phyloP scores from a whole-genome alignment of 768 basidiomycete genomes.

The Macrolepiota dolichaula region DNA sequence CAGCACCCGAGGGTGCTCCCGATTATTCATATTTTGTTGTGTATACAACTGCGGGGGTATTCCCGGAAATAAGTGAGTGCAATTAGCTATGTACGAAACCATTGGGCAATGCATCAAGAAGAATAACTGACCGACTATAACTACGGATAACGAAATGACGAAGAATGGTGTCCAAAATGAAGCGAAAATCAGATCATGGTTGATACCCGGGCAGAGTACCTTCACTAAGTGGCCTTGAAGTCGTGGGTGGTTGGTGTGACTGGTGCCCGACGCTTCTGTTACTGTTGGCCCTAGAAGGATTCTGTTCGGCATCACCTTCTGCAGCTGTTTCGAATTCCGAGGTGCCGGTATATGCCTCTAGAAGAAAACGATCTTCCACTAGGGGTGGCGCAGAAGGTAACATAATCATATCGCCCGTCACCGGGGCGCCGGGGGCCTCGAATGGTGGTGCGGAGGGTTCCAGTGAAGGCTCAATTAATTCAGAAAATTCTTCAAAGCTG shows the following conservation, averaged over 20 bases:
- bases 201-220: conserved; percentile 21
- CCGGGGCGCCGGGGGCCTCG: conserved; percentile 36
- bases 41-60: background rate
- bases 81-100: background rate
- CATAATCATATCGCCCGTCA: conserved; percentile 22
- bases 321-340: conserved; percentile 10
- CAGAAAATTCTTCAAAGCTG: conserved; percentile 34
- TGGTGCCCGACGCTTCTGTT: background rate
- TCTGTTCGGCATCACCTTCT: conserved; percentile 13
- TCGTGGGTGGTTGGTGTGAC: background rate
- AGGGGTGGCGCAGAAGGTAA: conserved; percentile 50
- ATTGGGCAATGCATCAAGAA: background rate
- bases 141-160: background rate
- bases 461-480: conserved; percentile 28
- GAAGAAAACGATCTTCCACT: conserved; percentile 21
- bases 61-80: background rate
- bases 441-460: conserved; percentile 46
- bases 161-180: background rate
- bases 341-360: conserved; percentile 9
- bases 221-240: conserved; percentile 3
- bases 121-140: background rate
- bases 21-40: background rate
- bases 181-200: conserved; percentile 16
- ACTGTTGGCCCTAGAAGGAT: background rate
- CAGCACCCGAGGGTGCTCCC: background rate